A percentile compares a stretch with the other conserved stretches of the same genome.
These are phyloP conservation scores for Bipolaris bicolor DNA, from an alignment of 2,329 filamentous ascomycete species.

Conservation along the genomic window DNA sequence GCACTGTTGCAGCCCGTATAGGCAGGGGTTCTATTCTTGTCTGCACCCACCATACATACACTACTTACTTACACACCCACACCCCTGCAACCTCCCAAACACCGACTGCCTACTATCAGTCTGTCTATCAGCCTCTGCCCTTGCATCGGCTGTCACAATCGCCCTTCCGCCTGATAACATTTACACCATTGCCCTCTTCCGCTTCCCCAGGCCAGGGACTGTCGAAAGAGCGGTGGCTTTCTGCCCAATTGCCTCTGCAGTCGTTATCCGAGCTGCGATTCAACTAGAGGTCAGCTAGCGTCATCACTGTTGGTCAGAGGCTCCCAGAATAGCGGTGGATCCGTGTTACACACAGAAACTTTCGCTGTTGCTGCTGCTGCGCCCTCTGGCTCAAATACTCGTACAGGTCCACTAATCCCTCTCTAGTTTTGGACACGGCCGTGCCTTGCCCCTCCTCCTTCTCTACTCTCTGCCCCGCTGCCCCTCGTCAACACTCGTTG, in stretches of 20 bases:
- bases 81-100: not conserved
- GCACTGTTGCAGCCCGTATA: not conserved
- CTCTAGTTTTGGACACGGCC: constrained; percentile 10
- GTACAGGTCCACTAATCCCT: constrained; percentile 11
- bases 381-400: constrained; percentile 1
- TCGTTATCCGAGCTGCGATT: constrained; percentile 12
- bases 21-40: not conserved
- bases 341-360: not conserved
- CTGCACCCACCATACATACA: not conserved
- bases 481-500: not conserved
- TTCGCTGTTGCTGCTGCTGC: not conserved
- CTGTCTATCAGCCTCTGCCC: not conserved
- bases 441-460: constrained; percentile 4
- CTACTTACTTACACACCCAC: not conserved
- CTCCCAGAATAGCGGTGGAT: constrained; percentile 12
- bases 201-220: constrained; percentile 12
- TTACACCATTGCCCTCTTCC: not conserved
- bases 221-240: constrained; percentile 36
- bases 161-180: not conserved
- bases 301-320: constrained; percentile 5
- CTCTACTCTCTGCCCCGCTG: constrained; percentile 10
- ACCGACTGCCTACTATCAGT: not conserved
- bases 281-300: not conserved
- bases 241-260: constrained; percentile 39
- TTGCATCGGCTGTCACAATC: not conserved